Percentiles rank a stretch among this genome's conserved stretches.
phyloP scores from a whole-genome alignment of 805 yeast genomes.

The Brettanomyces custersianus region DNA sequence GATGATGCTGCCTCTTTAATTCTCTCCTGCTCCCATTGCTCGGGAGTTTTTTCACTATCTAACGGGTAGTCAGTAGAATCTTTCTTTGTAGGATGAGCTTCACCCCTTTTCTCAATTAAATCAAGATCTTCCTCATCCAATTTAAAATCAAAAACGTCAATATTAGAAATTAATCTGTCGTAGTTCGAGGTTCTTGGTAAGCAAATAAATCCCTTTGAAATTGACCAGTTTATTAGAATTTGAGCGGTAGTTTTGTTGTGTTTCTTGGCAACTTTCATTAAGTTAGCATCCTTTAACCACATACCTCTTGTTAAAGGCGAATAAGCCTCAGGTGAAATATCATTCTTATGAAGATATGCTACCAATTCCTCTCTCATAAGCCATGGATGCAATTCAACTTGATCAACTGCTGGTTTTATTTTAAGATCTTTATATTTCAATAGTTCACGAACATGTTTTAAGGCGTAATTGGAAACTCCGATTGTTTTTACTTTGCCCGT shows the following conservation, averaged over 20 bases:
- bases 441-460: slow-evolving; percentile 44
- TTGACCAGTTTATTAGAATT: slow-evolving; percentile 58
- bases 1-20: too few species aligned
- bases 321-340: slow-evolving; percentile 49
- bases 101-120: slow-evolving; percentile 27
- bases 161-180: slow-evolving; percentile 30
- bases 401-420: slow-evolving; percentile 37
- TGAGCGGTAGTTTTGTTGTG: slow-evolving; percentile 44
- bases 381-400: slow-evolving; percentile 43
- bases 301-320: slow-evolving; percentile 53
- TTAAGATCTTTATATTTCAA: slow-evolving; percentile 33
- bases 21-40: too few species aligned
- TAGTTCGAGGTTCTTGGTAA: slow-evolving; percentile 24
- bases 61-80: slow-evolving; percentile 8
- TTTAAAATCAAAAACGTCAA: slow-evolving; percentile 30
- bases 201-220: slow-evolving; percentile 46
- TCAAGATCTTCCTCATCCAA: slow-evolving; percentile 28
- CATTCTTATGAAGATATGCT: slow-evolving; percentile 32
- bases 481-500: slow-evolving; percentile 40
- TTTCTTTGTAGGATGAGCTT: slow-evolving; percentile 10
- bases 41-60: slow-evolving; percentile 4
- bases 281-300: slow-evolving; percentile 32
- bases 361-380: slow-evolving; percentile 34
- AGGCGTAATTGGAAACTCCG: slow-evolving; percentile 59
- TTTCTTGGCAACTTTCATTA: slow-evolving; percentile 36